Evolutionary conservation across 805 yeast genomes (phyloP), one percentile per base, ranked within the genome.

Genomic region (Myxozyma mucilagina): DNA sequence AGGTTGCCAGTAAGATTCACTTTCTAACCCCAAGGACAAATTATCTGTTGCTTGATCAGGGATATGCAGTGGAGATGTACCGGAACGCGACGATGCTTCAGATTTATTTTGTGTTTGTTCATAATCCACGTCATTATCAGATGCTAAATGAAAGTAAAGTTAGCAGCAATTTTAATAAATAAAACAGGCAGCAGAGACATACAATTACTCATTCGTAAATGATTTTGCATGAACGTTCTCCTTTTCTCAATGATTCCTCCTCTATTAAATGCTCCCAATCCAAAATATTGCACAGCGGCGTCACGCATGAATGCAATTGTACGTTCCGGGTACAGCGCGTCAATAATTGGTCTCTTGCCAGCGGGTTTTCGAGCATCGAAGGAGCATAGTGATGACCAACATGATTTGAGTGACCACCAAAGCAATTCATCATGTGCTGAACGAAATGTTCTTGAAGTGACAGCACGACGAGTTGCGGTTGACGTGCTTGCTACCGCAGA

Each of bases 391-490:
- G 55, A 35, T 20, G 60, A 32, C 65, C 65, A 61, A 54, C 65
- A 61, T 3, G 52, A 51, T 18, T 39, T 29, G 20, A 61, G 29
- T 24, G 65, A 61, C 65, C 65, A 61, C 59, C 49, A 53, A 9
- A 61, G 50, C 18, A 61, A 38, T 10, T 57, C 61, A 36, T 61
- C 65, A 34, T 57, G 58, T 16, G 31, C 38, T 5, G 54, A 39
- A 16, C 64, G 61, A 44, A 52, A 48, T 11, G 61, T 43, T 24
- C 63, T 31, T n/a, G n/a, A n/a, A 43, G 54, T 32, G 20, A 60
- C 50, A 11, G 45, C 59, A n/a, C 53, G 57, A n/a, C 39, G 20
- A 24, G 49, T 24, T 20, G 29, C 59, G 16, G 55, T 41, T 9
- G 55, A 41, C 5, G 55, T 32, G 38, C 38, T 41, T 18, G 54